These are phyloP conservation scores for Beauveria pseudobassiana DNA, from an alignment of 2,329 filamentous ascomycete genomes.

Conservation along the genomic window DNA sequence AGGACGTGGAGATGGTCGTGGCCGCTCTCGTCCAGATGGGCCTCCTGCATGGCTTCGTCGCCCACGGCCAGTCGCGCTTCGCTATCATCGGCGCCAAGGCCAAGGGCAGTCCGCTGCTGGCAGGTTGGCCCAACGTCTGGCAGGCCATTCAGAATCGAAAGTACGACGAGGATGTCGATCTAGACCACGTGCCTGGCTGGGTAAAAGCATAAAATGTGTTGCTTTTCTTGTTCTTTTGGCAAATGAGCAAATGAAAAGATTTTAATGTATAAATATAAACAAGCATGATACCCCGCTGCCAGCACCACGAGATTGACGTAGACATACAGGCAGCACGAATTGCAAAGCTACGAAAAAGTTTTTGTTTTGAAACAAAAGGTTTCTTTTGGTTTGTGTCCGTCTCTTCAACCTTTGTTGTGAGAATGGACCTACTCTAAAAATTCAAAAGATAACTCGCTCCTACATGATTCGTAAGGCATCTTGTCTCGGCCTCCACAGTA, in stretches of 20 bases:
- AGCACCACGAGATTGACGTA: not conserved
- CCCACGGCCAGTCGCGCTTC: conserved; percentile 67
- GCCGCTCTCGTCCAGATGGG: conserved; percentile 73
- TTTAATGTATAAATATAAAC: not conserved
- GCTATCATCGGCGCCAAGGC: conserved; percentile 73
- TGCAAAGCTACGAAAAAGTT: not conserved
- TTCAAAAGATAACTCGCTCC: not conserved
- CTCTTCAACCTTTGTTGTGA: not conserved
- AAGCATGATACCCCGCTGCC: conserved; percentile 5
- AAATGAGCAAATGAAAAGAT: not conserved
- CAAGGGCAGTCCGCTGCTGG: conserved; percentile 53
- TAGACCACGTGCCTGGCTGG: conserved; percentile 70
- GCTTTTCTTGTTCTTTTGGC: too few species aligned
- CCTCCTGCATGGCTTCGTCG: conserved; percentile 75
- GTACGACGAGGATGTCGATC: conserved; percentile 49
- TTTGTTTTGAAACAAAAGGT: not conserved
- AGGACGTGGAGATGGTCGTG: conserved; percentile 70
- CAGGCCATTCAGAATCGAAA: conserved; percentile 57
- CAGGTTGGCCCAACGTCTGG: conserved; percentile 72
- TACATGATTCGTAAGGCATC: conserved; percentile 10
- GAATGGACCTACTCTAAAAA: not conserved
- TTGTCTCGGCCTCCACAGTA: not conserved
- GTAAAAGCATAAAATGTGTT: conserved; percentile 38
- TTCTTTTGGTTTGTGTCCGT: not conserved
- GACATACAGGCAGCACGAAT: not conserved